Base-by-base conservation (phyloP, 2,329 filamentous ascomycete species). In the Zymoseptoria passerinii region DNA sequence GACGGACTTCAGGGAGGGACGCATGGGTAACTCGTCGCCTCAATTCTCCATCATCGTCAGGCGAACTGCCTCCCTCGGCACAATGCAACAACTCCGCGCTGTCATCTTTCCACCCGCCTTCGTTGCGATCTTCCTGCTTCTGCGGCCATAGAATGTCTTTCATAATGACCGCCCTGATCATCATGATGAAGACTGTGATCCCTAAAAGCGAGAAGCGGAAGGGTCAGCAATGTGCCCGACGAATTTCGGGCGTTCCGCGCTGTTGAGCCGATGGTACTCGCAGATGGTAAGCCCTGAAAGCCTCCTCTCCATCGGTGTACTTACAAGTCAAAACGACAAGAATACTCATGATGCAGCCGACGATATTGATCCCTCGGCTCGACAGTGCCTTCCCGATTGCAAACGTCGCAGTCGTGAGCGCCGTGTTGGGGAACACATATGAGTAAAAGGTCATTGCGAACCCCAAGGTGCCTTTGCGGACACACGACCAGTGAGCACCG, bases 371-470 rank as follows among this genome's bases (percentile, higher is more conserved):
- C 0, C 83, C 80, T 5, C 58, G 63, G 53, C 72, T 69, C 55
- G 72, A 65, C 9, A 78, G 66, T 0, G 72, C 83, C 8, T 79
- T 77, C 0, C 83, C 87, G 53, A 94, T 81, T 1, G 86, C 82
- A 63, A 88, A 85, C 0, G 89, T 94, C 0, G 88, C 87, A 0
- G 86, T 88, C 44, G 65, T 68, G 9, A 71, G 61, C 9, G 69
- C 69, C 48, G 88, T 92, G 65, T 92, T 90, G 1, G 89, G 88
- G 67, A 92, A 92, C 4, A 92, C 80, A 71, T 92, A 92, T 3
- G 84, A 89, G 73, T 87, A 94, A 85, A 89, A 95, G 1, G 86
- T 89, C 88, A 94, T 92, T 18, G 88, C 86, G 67, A 92, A 94
- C 3, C 84, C 80, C 76, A 91, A 83, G 56, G 78, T 81, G 44